Evolutionary conservation across 495 filamentous ascomycete genomes (phyloP).

Genomic region (Aspergillus funiculosus): DNA sequence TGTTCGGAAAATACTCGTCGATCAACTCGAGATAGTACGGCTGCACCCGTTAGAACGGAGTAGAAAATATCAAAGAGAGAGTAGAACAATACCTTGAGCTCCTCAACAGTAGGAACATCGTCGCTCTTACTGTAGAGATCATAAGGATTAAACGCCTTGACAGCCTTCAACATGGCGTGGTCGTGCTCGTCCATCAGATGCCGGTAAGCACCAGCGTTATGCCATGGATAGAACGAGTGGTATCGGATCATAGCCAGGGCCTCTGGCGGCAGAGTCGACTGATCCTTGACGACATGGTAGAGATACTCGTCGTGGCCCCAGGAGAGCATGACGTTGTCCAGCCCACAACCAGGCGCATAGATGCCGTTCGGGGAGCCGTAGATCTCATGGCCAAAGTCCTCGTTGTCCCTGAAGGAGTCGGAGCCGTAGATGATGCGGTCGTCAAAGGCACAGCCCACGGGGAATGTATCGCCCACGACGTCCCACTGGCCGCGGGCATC

Average conservation of each 20-base stretch:
- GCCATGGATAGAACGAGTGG: slow-evolving; percentile 90
- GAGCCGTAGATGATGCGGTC: slow-evolving; percentile 66
- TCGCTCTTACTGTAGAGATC: slow-evolving; percentile 92
- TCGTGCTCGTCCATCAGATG: slow-evolving; percentile 81
- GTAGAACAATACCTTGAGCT: slow-evolving; percentile 52
- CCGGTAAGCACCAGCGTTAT: slow-evolving; percentile 67
- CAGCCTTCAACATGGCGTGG: slow-evolving; percentile 68
- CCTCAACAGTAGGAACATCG: slow-evolving; percentile 64
- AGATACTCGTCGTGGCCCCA: slow-evolving; percentile 94
- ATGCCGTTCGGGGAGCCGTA: slow-evolving; percentile 72
- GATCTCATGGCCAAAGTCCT: slow-evolving; percentile 57
- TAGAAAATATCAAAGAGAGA: not conserved
- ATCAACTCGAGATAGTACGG: slow-evolving; percentile 82
- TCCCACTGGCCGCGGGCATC: slow-evolving; percentile 84
- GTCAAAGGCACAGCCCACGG: slow-evolving; percentile 80
- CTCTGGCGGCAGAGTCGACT: slow-evolving; percentile 69
- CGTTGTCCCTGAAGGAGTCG: slow-evolving; percentile 66
- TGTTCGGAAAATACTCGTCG: slow-evolving; percentile 76
- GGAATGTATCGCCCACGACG: slow-evolving; percentile 87
- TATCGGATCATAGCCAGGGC: slow-evolving; percentile 87
- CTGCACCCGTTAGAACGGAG: slow-evolving; percentile 25
- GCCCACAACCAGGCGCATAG: slow-evolving; percentile 67
- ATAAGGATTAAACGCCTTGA: slow-evolving; percentile 84
- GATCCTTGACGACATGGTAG: slow-evolving; percentile 75
- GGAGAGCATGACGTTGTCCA: slow-evolving; percentile 80